Conservation (phyloP, 352 stramenopile species). For the Phytopythium aichiense region DNA sequence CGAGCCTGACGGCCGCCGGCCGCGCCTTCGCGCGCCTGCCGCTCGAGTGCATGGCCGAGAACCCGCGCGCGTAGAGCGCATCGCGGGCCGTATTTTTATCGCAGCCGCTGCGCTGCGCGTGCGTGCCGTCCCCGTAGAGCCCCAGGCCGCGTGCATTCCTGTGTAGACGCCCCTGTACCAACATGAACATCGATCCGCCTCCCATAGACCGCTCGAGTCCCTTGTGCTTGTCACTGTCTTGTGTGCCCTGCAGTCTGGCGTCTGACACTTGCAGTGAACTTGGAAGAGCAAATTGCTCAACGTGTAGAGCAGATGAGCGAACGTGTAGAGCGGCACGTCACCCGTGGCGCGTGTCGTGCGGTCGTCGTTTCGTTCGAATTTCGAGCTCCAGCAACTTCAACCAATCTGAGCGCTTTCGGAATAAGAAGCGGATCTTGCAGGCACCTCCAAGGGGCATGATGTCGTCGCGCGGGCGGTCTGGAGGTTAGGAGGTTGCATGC, state of each 20-base stretch:
- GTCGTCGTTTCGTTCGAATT: neutral
- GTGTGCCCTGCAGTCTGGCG: too few species aligned
- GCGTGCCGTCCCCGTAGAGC: neutral
- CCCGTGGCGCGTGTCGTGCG: neutral
- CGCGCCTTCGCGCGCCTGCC: slow-evolving; percentile 24
- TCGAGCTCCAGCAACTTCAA: too few species aligned
- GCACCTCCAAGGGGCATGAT: neutral
- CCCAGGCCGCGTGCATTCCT: neutral
- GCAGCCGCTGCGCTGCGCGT: neutral
- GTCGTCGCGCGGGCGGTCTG: too few species aligned
- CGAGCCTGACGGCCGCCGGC: slow-evolving; percentile 30
- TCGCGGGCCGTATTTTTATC: neutral
- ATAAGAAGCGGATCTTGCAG: too few species aligned
- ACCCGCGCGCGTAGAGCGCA: neutral
- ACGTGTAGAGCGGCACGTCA: too few species aligned
- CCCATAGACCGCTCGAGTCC: too few species aligned
- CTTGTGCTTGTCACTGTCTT: too few species aligned
- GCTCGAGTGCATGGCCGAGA: slow-evolving; percentile 17
- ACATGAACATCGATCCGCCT: neutral
- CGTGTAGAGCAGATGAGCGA: too few species aligned
- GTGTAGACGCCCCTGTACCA: slow-evolving; percentile 1
- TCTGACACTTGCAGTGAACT: too few species aligned
- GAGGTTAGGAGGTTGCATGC: too few species aligned
- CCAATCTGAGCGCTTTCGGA: too few species aligned
- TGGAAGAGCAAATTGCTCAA: too few species aligned